These are phyloP conservation scores for Daldinia vernicosa DNA, from an alignment of 495 filamentous ascomycete species.

Conservation along the genomic window DNA sequence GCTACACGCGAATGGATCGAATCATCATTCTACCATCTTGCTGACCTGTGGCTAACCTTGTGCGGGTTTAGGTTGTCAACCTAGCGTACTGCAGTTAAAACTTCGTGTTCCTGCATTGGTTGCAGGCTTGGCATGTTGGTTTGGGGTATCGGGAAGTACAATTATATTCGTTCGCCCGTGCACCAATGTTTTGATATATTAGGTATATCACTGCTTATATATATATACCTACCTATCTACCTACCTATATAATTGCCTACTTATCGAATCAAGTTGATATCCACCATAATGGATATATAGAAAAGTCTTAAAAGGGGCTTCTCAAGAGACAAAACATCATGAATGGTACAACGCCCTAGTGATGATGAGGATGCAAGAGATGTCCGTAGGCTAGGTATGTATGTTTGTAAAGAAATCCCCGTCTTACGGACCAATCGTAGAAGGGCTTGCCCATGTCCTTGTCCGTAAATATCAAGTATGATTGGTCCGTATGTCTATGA, in stretches of 20 bases:
- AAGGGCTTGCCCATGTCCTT: constrained; percentile 24
- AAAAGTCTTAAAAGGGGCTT: constrained; percentile 7
- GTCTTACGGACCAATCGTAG: constrained; percentile 31
- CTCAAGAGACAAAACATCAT: constrained; percentile 8
- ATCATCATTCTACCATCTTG: constrained; percentile 12
- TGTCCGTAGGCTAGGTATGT: no score
- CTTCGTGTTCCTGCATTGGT: constrained; percentile 44
- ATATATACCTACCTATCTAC: background rate
- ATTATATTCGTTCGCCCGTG: background rate
- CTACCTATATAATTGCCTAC: background rate
- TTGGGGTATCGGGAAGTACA: constrained; percentile 7
- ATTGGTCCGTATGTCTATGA: constrained; percentile 33
- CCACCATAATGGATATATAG: constrained; percentile 5
- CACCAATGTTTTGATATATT: background rate
- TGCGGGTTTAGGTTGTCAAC: constrained; percentile 23
- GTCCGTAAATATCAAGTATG: background rate
- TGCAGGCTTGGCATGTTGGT: constrained; percentile 13
- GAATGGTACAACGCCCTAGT: constrained; percentile 23
- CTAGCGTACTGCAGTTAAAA: constrained; percentile 20
- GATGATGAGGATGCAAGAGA: constrained; percentile 22
- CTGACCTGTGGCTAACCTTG: constrained; percentile 23
- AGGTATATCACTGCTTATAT: constrained; percentile 2
- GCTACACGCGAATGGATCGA: constrained; percentile 9
- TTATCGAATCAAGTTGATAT: constrained; percentile 11
- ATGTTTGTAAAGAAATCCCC: constrained; percentile 41